Conservation (phyloP, 257 asterid species). For the Solanum sejunctum region DNA sequence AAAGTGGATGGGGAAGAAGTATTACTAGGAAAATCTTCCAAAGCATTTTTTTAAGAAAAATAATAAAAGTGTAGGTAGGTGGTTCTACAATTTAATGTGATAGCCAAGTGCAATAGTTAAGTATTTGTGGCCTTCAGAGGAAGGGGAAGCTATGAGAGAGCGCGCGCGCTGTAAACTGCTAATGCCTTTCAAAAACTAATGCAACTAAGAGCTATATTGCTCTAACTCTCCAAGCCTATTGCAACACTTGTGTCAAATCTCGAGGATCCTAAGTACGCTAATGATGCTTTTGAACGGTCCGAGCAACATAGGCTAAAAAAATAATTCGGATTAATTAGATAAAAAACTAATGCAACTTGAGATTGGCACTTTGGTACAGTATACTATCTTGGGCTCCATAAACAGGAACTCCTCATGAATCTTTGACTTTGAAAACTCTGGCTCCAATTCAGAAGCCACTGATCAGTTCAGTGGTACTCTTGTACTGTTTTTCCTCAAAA, state of each 20-base stretch:
- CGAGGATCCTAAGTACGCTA: not conserved
- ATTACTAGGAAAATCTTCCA: not conserved
- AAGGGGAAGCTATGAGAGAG: not conserved
- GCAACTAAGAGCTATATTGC: not conserved
- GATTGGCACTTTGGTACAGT: not conserved
- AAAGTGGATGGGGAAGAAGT: not conserved
- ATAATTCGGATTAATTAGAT: no score
- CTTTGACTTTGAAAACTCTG: not conserved
- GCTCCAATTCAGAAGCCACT: not conserved
- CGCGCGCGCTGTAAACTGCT: no score
- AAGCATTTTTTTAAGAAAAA: not conserved
- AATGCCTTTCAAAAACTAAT: not conserved
- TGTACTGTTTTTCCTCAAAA: not conserved
- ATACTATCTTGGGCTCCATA: not conserved
- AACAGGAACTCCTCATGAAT: not conserved
- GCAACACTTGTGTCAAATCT: not conserved
- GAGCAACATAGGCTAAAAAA: not conserved
- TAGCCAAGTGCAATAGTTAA: not conserved
- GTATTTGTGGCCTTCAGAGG: not conserved
- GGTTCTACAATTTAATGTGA: not conserved
- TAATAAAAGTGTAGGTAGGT: not conserved
- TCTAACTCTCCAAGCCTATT: not conserved
- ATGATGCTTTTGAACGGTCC: not conserved
- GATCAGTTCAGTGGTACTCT: not conserved
- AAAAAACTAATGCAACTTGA: no score